These are phyloP conservation scores for Scheffersomyces segobiensis DNA, from an alignment of 1,139 yeast species.

Conservation along the genomic window DNA sequence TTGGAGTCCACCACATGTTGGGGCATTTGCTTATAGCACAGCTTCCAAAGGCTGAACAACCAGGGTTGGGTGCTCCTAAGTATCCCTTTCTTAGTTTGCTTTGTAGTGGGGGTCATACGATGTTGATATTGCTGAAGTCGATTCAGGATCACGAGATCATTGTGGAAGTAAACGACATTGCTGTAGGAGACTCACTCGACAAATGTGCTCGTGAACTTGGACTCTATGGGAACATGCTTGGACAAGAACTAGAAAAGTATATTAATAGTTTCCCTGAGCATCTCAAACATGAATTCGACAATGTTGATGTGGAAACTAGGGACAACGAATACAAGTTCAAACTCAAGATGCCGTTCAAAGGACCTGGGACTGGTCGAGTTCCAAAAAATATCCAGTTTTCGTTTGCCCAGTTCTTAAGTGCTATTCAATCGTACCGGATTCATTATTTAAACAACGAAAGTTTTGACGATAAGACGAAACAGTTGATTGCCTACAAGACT, in stretches of 20 bases:
- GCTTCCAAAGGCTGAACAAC: constrained; percentile 35
- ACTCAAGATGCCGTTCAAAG: constrained; percentile 35
- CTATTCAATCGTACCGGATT: constrained; percentile 39
- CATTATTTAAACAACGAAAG: constrained; percentile 7
- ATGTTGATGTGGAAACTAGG: constrained; percentile 20
- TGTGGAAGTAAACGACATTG: constrained; percentile 79
- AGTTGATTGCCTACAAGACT: constrained; percentile 57
- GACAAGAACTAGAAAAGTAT: constrained; percentile 72
- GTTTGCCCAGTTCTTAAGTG: constrained; percentile 75
- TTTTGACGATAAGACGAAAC: constrained; percentile 22
- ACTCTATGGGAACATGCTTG: constrained; percentile 77
- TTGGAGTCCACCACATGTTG: constrained; percentile 96
- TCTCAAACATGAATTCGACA: constrained; percentile 19
- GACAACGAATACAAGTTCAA: constrained; percentile 26
- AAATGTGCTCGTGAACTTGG: constrained; percentile 90
- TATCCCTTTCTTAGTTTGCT: constrained; percentile 82
- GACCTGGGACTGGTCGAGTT: constrained; percentile 28
- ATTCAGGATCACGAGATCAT: constrained; percentile 68
- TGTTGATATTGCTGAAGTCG: constrained; percentile 69
- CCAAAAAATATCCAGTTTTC: constrained; percentile 55
- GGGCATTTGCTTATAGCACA: constrained; percentile 84
- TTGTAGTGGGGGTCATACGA: constrained; percentile 95
- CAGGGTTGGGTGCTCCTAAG: constrained; percentile 43
- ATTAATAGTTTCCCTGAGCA: constrained; percentile 34
- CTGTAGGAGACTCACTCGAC: constrained; percentile 92